phyloP scores from a whole-genome alignment of 805 yeast genomes.

The Clavispora fructus region DNA sequence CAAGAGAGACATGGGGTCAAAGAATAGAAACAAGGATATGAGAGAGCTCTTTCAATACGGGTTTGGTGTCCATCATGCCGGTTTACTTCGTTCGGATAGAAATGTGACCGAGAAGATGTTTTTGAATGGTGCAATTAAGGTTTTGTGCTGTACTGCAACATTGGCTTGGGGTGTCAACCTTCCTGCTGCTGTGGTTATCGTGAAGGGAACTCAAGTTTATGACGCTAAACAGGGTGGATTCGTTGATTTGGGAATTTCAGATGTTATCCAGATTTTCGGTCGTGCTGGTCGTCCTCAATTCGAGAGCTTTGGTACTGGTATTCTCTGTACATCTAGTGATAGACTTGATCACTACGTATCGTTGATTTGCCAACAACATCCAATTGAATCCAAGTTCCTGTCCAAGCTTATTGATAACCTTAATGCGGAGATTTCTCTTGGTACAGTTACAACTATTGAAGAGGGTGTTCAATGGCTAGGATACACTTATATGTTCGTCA shows the following conservation, averaged over 20 bases:
- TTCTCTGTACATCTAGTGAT: slow-evolving; percentile 78
- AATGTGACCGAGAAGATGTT: slow-evolving; percentile 87
- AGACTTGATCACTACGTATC: slow-evolving; percentile 83
- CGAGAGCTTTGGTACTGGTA: slow-evolving; percentile 89
- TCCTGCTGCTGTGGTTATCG: slow-evolving; percentile 96
- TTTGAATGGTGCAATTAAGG: slow-evolving; percentile 77
- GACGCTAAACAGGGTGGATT: slow-evolving; percentile 94
- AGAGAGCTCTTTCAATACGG: slow-evolving; percentile 77
- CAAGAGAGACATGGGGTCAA: slow-evolving; percentile 58
- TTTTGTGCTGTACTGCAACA: slow-evolving; percentile 92
- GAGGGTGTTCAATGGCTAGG: slow-evolving; percentile 99
- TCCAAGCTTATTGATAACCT: slow-evolving; percentile 82
- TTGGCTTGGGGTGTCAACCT: slow-evolving; percentile 99
- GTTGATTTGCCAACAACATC: slow-evolving; percentile 87
- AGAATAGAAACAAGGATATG: slow-evolving; percentile 72
- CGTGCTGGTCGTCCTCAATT: slow-evolving; percentile 99
- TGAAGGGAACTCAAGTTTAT: slow-evolving; percentile 95
- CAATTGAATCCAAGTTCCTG: slow-evolving; percentile 82
- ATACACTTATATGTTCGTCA: slow-evolving; percentile 85
- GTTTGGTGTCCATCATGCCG: slow-evolving; percentile 95
- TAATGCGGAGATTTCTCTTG: slow-evolving; percentile 94
- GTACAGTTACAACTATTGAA: slow-evolving; percentile 89
- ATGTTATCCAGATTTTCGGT: slow-evolving; percentile 96
- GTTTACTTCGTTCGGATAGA: slow-evolving; percentile 88
- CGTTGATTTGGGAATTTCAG: slow-evolving; percentile 89